Conservation (phyloP, 495 filamentous ascomycete genomes). For the Daldinia vernicosa region DNA sequence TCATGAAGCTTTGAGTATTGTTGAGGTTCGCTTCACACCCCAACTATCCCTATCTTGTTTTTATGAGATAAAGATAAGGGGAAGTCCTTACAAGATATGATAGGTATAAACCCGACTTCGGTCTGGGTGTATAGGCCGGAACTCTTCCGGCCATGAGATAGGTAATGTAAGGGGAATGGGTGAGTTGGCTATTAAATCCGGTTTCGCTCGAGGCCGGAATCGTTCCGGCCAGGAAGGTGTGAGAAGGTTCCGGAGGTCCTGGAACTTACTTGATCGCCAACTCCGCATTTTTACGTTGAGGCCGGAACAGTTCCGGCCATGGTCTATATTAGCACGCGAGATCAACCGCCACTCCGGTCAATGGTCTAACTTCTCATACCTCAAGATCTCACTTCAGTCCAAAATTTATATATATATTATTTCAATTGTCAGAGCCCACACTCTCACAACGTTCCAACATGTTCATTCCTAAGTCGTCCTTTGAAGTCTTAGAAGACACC, state of each 20-base stretch:
- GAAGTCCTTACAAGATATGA: neutral
- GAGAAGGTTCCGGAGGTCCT: slow-evolving; percentile 7
- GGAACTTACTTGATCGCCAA: slow-evolving; percentile 18
- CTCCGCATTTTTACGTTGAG: slow-evolving; percentile 30
- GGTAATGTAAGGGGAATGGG: neutral
- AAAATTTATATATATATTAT: neutral
- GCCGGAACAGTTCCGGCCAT: slow-evolving; percentile 50
- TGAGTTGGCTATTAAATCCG: slow-evolving; percentile 14
- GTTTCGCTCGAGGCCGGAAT: slow-evolving; percentile 36
- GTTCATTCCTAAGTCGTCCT: slow-evolving; percentile 45
- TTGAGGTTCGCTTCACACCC: neutral
- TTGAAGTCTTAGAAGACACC: slow-evolving; percentile 53
- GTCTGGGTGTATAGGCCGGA: slow-evolving; percentile 16
- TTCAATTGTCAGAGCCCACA: neutral
- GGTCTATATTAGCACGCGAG: slow-evolving; percentile 41
- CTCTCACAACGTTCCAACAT: slow-evolving; percentile 15
- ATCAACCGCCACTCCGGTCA: neutral
- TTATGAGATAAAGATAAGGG: neutral
- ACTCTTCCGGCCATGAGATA: slow-evolving; percentile 26
- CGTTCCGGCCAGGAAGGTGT: slow-evolving; percentile 28
- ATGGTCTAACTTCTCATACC: neutral
- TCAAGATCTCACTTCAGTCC: neutral
- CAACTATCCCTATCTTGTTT: neutral
- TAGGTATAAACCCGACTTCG: slow-evolving; percentile 5
- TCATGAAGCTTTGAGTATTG: neutral